phyloP scores from a whole-genome alignment of 1,284 basidiomycete species.

The Rhodotorula sp. region DNA sequence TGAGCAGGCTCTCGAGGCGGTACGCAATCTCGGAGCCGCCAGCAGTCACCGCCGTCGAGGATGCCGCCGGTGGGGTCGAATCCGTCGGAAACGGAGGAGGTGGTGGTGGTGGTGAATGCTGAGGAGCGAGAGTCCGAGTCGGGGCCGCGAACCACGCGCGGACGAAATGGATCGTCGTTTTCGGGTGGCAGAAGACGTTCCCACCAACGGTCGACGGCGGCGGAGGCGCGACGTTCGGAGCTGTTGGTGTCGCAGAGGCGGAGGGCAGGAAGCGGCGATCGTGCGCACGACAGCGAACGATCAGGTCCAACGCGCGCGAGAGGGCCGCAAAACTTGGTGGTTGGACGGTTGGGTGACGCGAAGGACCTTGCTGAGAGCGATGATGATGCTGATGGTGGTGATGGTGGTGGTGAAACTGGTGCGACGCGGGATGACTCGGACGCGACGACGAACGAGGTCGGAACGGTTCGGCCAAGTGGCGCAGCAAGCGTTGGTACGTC shows the following conservation, averaged over 20 bases:
- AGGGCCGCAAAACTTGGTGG: too few species aligned
- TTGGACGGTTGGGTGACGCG: too few species aligned
- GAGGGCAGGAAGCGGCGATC: neutral
- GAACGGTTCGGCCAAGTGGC: neutral
- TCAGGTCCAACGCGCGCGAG: neutral
- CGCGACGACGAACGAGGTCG: neutral
- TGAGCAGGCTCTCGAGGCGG: neutral
- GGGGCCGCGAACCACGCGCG: constrained; percentile 1
- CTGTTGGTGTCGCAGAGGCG: neutral
- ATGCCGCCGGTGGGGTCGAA: too few species aligned
- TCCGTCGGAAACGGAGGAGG: too few species aligned
- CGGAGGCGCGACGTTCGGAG: neutral
- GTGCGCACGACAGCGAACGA: neutral
- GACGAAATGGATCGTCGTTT: neutral
- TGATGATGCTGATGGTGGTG: neutral
- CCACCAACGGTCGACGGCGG: neutral
- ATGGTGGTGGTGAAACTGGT: neutral
- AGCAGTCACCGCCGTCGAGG: neutral
- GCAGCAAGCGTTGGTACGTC: constrained; percentile 2
- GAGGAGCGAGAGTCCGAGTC: neutral
- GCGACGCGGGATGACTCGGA: neutral
- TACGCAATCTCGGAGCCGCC: neutral
- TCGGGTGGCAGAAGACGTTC: neutral
- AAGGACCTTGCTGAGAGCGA: too few species aligned
- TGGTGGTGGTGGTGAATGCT: neutral